Evolutionary conservation across 2,329 filamentous ascomycete genomes (phyloP), one percentile per base, ranked within the genome.

Genomic region (Esteya vermicola): DNA sequence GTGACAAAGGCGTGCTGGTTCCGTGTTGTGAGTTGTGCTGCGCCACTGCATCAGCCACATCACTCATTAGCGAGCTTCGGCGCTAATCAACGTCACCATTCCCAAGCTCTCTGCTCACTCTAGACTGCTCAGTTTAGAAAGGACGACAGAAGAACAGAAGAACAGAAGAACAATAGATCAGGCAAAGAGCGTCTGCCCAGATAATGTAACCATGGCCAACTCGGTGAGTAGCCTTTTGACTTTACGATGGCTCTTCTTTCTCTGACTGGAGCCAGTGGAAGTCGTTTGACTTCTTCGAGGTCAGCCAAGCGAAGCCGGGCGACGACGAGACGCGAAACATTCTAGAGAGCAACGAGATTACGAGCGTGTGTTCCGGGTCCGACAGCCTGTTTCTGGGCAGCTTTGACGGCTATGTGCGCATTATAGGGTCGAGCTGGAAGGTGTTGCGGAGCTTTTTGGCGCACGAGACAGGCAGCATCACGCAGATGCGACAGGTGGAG

Each of bases 271-370:
- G 9, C 19, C 50, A 94, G 89, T 96, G 91, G 89, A 95, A 95
- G 82, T 80, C 82, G 51, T 98, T 98, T 68, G 88, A 93, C 71
- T 98, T 98, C 78, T 96, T 98, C 74, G 85, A 95, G 63, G 85
- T 93, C 59, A 78, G 78, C 57, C 80, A 83, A 57, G 78, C 95
- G 59, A 77, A 81, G 55, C 71, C 88, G 52, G 73, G 73, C 51
- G 81, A 93, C 58, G 80, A 81, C 54, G 85, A 93, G 56, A 81
- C 77, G 56, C 76, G 78, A 51, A 72, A 77, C 54, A 71, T 86
- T 55, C 81, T 93, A 64, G 81, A 88, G 59, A 81, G 83, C 72
- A 75, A 73, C 56, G 85, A 86, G 51, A 78, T 93, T 43, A 82
- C 83, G 38, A 85, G 78, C 53, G 71, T 94, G 36, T 85, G 83